Evolutionary conservation across 1,284 basidiomycete species (phyloP).

Genomic region (Tetrapyrgos nigripes): DNA sequence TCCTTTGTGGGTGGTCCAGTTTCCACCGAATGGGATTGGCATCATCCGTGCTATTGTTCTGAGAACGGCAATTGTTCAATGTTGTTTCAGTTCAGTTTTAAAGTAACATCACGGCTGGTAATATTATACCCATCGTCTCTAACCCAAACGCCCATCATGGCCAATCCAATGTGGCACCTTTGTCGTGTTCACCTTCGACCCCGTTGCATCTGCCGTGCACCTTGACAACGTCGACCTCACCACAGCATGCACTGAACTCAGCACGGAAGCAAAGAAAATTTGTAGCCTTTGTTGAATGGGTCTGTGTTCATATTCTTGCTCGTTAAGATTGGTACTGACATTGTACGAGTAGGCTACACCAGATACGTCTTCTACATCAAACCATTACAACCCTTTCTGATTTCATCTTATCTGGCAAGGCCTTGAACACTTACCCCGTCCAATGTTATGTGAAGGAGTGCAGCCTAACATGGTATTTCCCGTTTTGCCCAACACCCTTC

Average conservation of each 20-base stretch:
- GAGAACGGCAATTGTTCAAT: no score
- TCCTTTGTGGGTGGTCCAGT: no score
- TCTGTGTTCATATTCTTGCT: not conserved
- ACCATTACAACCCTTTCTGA: slow-evolving; percentile 3
- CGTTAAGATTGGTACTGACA: not conserved
- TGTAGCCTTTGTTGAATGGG: slow-evolving; percentile 5
- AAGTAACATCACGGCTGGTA: no score
- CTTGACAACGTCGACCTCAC: slow-evolving; percentile 6
- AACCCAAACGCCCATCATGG: no score
- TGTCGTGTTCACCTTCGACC: slow-evolving; percentile 9
- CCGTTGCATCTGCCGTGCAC: slow-evolving; percentile 2
- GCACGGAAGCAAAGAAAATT: slow-evolving; percentile 6
- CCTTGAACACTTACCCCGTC: not conserved
- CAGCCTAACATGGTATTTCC: slow-evolving; percentile 13
- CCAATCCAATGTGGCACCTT: no score
- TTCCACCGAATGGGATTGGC: no score
- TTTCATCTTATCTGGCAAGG: slow-evolving; percentile 11
- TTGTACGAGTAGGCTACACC: not conserved
- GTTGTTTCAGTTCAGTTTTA: no score
- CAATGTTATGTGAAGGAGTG: no score
- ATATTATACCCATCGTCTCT: no score
- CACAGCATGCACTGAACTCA: slow-evolving; percentile 5
- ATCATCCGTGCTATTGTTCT: no score
- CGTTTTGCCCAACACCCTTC: slow-evolving; percentile 13
- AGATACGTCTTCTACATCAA: not conserved